A percentile compares a stretch with the other conserved stretches of the same genome.
Conservation (phyloP, 352 stramenopile species). For the Pythium utonaiense region DNA sequence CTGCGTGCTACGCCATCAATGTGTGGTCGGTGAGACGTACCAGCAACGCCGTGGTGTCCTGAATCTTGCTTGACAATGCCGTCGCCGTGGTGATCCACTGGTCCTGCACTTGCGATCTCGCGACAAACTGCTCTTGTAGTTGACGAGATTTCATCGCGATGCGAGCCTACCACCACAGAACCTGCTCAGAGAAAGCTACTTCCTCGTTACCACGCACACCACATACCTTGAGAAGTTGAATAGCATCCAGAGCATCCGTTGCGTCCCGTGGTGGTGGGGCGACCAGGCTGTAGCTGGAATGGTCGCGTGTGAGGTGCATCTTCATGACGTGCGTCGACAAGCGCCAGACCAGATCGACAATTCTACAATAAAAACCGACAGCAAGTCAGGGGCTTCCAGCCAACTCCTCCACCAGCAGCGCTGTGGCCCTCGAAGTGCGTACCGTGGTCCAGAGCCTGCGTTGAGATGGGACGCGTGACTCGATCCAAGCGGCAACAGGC, state of each 20-base stretch:
- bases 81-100: conserved; percentile 35
- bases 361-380: conserved; percentile 13
- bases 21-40: conserved; percentile 10
- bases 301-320: conserved; percentile 21
- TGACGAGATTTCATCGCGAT: conserved; percentile 42
- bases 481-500: conserved; percentile 36
- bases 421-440: too few relatives aligned
- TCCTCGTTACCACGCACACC: background rate
- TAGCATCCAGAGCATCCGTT: conserved; percentile 21
- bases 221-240: conserved; percentile 24
- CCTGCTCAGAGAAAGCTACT: background rate
- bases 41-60: conserved; percentile 30
- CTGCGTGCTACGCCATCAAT: background rate
- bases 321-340: conserved; percentile 43
- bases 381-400: too few relatives aligned
- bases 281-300: conserved; percentile 11
- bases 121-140: conserved; percentile 37
- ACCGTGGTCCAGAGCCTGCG: conserved; percentile 47
- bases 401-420: too few relatives aligned
- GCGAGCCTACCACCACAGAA: conserved; percentile 22
- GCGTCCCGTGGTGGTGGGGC: conserved; percentile 5
- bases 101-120: conserved; percentile 37
- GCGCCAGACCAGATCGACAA: conserved; percentile 53
- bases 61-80: conserved; percentile 32
- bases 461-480: conserved; percentile 54